Evolutionary conservation across 1,284 basidiomycete species (phyloP).

Genomic region (Trichosporon coremiiforme): DNA sequence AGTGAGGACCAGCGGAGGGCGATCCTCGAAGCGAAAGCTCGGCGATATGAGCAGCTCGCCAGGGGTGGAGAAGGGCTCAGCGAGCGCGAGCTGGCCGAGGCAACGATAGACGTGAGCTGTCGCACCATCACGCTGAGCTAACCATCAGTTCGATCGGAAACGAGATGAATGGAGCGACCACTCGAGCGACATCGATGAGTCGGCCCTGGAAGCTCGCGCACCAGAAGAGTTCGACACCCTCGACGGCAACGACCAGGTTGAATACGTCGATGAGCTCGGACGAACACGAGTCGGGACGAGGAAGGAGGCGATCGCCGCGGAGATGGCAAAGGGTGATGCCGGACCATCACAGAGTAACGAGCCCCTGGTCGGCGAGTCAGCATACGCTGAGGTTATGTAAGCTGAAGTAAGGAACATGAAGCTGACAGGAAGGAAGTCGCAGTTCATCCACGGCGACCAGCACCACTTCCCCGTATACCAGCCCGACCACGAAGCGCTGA

Average conservation of each 20-base stretch:
- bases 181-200: slow-evolving; percentile 48
- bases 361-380: slow-evolving; percentile 23
- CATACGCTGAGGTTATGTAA: slow-evolving; percentile 54
- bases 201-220: slow-evolving; percentile 23
- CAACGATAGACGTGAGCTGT: slow-evolving; percentile 77
- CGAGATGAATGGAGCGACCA: slow-evolving; percentile 54
- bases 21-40: slow-evolving; percentile 73
- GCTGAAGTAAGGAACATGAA: slow-evolving; percentile 25
- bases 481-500: slow-evolving; percentile 75
- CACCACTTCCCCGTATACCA: slow-evolving; percentile 80
- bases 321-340: slow-evolving; percentile 34
- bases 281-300: slow-evolving; percentile 50
- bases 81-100: slow-evolving; percentile 71
- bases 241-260: slow-evolving; percentile 43
- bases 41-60: slow-evolving; percentile 75
- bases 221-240: slow-evolving; percentile 56
- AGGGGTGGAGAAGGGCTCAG: slow-evolving; percentile 77
- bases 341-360: slow-evolving; percentile 33
- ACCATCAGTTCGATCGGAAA: slow-evolving; percentile 71
- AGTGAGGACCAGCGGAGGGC: slow-evolving; percentile 48
- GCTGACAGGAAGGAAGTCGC: slow-evolving; percentile 61
- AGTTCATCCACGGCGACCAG: slow-evolving; percentile 70
- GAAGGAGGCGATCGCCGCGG: slow-evolving; percentile 40
- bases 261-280: slow-evolving; percentile 56
- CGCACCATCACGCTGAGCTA: slow-evolving; percentile 24